phyloP scores from a whole-genome alignment of 202 grass and related monocot species.

The Panicum virgatum region DNA sequence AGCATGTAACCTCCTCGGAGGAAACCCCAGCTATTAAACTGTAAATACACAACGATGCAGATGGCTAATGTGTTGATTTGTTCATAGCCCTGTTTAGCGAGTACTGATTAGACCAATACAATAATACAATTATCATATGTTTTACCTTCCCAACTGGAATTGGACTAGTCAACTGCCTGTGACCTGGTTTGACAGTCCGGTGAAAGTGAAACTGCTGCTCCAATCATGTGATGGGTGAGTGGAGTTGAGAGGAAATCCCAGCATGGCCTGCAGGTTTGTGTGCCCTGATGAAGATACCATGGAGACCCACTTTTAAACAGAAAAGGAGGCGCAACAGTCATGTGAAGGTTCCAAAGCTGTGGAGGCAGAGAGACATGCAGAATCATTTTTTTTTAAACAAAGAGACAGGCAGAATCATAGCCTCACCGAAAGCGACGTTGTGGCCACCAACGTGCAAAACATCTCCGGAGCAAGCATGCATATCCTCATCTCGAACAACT shows the following conservation, averaged over 20 bases:
- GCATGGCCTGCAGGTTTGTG: conserved; percentile 9
- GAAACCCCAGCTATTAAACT: conserved; percentile 2
- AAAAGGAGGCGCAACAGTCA: background rate
- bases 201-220: background rate
- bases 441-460: background rate
- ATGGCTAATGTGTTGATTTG: background rate
- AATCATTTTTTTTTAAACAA: too few species aligned
- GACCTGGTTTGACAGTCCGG: background rate
- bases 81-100: background rate
- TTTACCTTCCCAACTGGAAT: background rate
- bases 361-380: conserved; percentile 6
- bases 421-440: conserved; percentile 25
- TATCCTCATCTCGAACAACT: conserved; percentile 12
- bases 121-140: background rate
- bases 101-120: background rate
- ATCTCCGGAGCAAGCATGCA: conserved; percentile 14
- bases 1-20: background rate
- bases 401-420: conserved; percentile 21
- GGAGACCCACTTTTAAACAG: conserved; percentile 1
- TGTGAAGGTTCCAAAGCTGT: conserved; percentile 8
- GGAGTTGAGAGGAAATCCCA: background rate
- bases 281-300: conserved; percentile 3
- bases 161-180: background rate
- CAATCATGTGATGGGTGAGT: background rate
- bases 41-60: conserved; percentile 8